Evolutionary conservation across 2,329 filamentous ascomycete genomes (phyloP).

Genomic region (Cercospora citrullina): DNA sequence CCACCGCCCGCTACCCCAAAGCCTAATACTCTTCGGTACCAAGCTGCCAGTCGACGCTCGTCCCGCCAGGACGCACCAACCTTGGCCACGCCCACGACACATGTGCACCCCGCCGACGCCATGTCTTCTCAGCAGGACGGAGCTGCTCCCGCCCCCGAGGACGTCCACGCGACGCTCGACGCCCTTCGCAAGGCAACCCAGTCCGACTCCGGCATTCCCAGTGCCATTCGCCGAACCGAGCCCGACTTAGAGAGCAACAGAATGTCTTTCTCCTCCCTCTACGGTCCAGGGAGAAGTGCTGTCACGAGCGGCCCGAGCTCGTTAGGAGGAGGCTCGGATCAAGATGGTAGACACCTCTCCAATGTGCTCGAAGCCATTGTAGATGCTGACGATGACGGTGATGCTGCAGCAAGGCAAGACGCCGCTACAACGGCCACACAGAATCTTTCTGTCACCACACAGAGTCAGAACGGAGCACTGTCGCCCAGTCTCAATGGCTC

Average conservation of each 20-base stretch:
- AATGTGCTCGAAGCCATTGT: conserved; percentile 17
- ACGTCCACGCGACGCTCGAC: conserved; percentile 17
- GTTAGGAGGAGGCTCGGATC: conserved; percentile 47
- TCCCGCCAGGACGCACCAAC: conserved; percentile 18
- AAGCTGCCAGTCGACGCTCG: conserved; percentile 24
- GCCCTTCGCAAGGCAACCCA: conserved; percentile 19
- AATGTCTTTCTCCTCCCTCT: conserved; percentile 71
- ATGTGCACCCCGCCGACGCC: neutral
- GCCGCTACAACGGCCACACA: conserved; percentile 47
- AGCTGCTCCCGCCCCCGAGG: conserved; percentile 21
- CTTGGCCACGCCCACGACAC: conserved; percentile 5
- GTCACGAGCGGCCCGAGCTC: conserved; percentile 50
- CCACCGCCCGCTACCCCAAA: conserved; percentile 51
- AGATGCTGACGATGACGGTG: conserved; percentile 19
- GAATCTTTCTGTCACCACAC: conserved; percentile 47
- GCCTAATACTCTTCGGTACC: conserved; percentile 26
- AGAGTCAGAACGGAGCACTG: conserved; percentile 47
- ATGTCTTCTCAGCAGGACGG: conserved; percentile 5
- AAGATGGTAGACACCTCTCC: conserved; percentile 40
- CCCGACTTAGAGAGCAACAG: conserved; percentile 57
- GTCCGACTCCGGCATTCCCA: conserved; percentile 24
- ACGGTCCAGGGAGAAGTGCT: conserved; percentile 61
- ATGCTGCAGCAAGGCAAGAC: conserved; percentile 14
- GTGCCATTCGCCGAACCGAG: conserved; percentile 31
- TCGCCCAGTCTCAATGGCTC: conserved; percentile 39